phyloP scores from a whole-genome alignment of 495 filamentous ascomycete species.

The Jackrogersella minutella region DNA sequence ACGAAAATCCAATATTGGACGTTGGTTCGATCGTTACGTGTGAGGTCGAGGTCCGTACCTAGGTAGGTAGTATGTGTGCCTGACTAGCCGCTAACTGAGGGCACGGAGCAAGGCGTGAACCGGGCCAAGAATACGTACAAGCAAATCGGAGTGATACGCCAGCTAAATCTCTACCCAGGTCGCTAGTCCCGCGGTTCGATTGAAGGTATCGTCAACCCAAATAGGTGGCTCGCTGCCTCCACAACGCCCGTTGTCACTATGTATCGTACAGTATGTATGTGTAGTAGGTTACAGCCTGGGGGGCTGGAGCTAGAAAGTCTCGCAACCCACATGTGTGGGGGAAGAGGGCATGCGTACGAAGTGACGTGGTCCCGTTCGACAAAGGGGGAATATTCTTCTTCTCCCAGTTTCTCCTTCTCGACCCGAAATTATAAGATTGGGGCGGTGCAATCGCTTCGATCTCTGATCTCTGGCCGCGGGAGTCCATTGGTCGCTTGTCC shows the following conservation, averaged over 20 bases:
- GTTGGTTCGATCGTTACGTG: conserved; percentile 31
- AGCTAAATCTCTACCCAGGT: conserved; percentile 35
- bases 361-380: conserved; percentile 47
- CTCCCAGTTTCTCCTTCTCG: not conserved
- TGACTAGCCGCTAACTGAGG: conserved; percentile 17
- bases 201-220: conserved; percentile 39
- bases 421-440: conserved; percentile 28
- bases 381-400: conserved; percentile 36
- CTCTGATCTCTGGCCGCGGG: conserved; percentile 27
- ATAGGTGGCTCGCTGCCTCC: conserved; percentile 40
- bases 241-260: conserved; percentile 30
- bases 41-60: conserved; percentile 18
- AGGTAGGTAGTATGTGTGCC: conserved; percentile 14
- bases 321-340: conserved; percentile 33
- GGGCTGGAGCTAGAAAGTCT: conserved; percentile 1
- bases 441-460: conserved; percentile 39
- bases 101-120: conserved; percentile 18
- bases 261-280: conserved; percentile 2
- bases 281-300: conserved; percentile 7
- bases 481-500: conserved; percentile 14
- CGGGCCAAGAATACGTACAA: conserved; percentile 10
- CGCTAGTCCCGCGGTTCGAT: conserved; percentile 31
- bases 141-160: conserved; percentile 37
- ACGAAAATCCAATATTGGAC: conserved; percentile 16
- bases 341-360: conserved; percentile 33